Conservation (phyloP, 176 grass and related monocot genomes). For the Carex kokanica region DNA sequence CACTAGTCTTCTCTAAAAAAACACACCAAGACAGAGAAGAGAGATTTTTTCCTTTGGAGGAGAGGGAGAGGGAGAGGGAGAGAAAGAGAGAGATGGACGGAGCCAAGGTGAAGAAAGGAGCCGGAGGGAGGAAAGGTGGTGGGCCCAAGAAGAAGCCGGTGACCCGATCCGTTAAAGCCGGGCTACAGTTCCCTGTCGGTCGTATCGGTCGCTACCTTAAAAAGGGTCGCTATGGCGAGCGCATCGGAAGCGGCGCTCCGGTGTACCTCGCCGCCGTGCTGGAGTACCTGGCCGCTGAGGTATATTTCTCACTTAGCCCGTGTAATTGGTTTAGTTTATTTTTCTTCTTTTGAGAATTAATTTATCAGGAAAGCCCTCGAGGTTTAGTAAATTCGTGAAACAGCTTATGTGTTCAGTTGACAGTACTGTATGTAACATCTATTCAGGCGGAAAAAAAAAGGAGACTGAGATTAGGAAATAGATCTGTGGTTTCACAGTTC, state of each 20-base stretch:
- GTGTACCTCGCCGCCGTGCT: constrained; percentile 44
- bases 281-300: constrained; percentile 48
- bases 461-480: not conserved
- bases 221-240: constrained; percentile 43
- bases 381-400: not conserved
- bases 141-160: constrained; percentile 44
- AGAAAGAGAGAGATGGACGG: constrained; percentile 13
- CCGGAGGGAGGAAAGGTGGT: constrained; percentile 27
- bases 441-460: not conserved
- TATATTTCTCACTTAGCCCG: not conserved
- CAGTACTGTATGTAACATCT: not conserved
- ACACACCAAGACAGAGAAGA: not conserved
- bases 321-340: not conserved
- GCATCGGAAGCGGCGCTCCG: constrained; percentile 39
- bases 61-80: no score
- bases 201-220: constrained; percentile 43
- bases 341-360: not conserved
- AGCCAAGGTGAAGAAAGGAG: constrained; percentile 14
- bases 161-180: constrained; percentile 40
- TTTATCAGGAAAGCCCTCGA: not conserved
- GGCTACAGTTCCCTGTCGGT: constrained; percentile 46
- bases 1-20: not conserved
- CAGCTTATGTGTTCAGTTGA: not conserved
- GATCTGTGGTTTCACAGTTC: not conserved
- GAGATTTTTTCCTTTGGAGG: no score